These are phyloP conservation scores for Populus ilicifolia DNA, from an alignment of 345 rosid species.

Conservation along the genomic window DNA sequence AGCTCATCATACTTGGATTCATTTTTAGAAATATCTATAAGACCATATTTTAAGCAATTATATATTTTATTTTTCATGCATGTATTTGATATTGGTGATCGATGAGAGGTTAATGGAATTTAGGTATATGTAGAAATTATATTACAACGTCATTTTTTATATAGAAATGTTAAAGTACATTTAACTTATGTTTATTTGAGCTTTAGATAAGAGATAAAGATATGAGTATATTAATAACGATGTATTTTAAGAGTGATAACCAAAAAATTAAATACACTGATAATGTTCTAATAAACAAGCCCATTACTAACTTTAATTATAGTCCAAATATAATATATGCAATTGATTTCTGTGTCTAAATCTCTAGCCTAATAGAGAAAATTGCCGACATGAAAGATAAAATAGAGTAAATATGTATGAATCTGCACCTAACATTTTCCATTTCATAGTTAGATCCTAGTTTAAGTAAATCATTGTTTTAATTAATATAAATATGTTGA, in stretches of 20 bases:
- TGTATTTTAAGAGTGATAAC: constrained; percentile 38
- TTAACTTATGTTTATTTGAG: neutral
- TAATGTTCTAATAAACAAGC: constrained; percentile 38
- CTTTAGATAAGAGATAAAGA: constrained; percentile 49
- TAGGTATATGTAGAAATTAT: constrained; percentile 23
- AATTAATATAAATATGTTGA: constrained; percentile 29
- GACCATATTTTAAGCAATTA: constrained; percentile 46
- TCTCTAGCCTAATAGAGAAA: constrained; percentile 45
- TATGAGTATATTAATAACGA: constrained; percentile 54
- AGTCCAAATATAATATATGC: constrained; percentile 48
- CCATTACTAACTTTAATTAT: constrained; percentile 43
- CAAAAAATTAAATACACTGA: constrained; percentile 49
- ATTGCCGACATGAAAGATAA: constrained; percentile 23
- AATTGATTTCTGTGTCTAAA: constrained; percentile 41
- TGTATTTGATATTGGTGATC: constrained; percentile 50
- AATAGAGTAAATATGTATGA: neutral
- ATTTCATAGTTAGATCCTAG: neutral
- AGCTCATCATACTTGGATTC: constrained; percentile 51
- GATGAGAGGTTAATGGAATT: constrained; percentile 47
- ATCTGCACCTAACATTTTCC: neutral
- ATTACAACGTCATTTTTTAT: neutral
- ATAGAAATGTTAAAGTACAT: neutral
- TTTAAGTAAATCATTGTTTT: neutral
- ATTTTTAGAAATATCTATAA: constrained; percentile 51
- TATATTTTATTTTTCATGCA: constrained; percentile 56